Evolutionary conservation across 768 basidiomycete genomes (phyloP), one percentile per base, ranked within the genome.

Genomic region (Russula foetens): DNA sequence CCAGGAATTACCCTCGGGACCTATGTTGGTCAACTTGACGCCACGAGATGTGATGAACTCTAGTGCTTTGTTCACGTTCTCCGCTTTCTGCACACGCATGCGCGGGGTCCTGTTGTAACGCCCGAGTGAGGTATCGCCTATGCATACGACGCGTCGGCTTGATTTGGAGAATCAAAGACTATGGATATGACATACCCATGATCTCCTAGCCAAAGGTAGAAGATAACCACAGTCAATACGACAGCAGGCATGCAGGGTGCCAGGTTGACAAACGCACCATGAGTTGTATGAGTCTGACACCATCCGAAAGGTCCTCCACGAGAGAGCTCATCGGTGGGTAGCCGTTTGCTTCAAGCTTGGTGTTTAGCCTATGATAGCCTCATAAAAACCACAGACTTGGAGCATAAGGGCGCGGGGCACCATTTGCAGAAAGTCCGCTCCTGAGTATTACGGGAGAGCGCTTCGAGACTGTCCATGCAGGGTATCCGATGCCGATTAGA

Each of bases 21-120:
- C 96, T 63, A 99, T 98, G 73, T 98, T 98, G 35, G 95, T 98
- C 64, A 99, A 77, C 70, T 96, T 95, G 57, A 98, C 92, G 12
- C 94, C 93, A 67, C 94, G 77, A 17, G 90, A 91, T 33, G 86
- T 88, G 73, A 99, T 98, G 73, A 97, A 98, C 66, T 96, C 90
- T 48, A 99, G 75, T 0, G 97, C 97, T 72, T 92, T 93, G 74
- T 92, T 95, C 51, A 96, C 95, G 73, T 99, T 99, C 79, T 99
- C 97, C 2, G 93, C 94, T 69, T 95, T 97, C 73, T 99, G 97
- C 2, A 98, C 86, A 33, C 95, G 83, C 79, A 98, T 94, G 38
- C 85, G 79, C 0, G 97, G 96, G 58, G 81, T 83, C 70, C 81
- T 88, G 75, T 96, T 97, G 72, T 96, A 98, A 67, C 91, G 77